Base-by-base conservation (phyloP, 352 stramenopile species). In the Pythium aristosporum region DNA sequence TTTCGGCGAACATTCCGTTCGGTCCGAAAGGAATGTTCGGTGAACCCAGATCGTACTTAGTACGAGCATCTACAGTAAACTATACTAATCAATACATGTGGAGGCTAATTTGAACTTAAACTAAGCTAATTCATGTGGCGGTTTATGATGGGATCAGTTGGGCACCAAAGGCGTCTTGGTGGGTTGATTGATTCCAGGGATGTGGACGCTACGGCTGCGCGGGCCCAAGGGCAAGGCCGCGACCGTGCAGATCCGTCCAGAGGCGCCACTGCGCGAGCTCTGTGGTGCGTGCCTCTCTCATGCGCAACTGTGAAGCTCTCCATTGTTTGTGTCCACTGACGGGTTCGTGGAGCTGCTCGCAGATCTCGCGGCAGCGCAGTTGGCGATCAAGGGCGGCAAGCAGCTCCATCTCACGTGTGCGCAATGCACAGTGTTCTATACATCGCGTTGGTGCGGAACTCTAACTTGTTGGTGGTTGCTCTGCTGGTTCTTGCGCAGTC, bases 201-300 rank as follows among this genome's bases (percentile, higher is more conserved):
- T 78, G 73, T 93, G 85, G 85, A 88, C 52, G 64, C 69, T 93
- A 34, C 85, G 82, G 43, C 52, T 93, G 23, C 80, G 82, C 12
- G 80, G 80, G 2, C 79, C 82, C 13, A 75, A 76, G 51, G 82
- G 85, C 41, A 80, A 86, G 69, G 67, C 76, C 16, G 71, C 79
- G 36, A 69, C 77, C 65, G 72, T 91, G 51, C 57, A 82, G 60
- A 66, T 91, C 48, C 63, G 74, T 15, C 74, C 80, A 3, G 71
- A 80, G 0, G 59, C 64, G 3, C 57, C 30, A 13, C 51, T 89
- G 41, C 66, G 79, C 32, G 73, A 62, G 16, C 83, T 93, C 18
- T 85, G 69, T 20, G 69, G 84, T 92, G 37, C 37, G 79, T 75
- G 30, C 36, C 5, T 42, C 7, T 62, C 28, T 46, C 8, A 23